Evolutionary conservation across 257 asterid species (phyloP).

Genomic region (Cinchona pubescens): DNA sequence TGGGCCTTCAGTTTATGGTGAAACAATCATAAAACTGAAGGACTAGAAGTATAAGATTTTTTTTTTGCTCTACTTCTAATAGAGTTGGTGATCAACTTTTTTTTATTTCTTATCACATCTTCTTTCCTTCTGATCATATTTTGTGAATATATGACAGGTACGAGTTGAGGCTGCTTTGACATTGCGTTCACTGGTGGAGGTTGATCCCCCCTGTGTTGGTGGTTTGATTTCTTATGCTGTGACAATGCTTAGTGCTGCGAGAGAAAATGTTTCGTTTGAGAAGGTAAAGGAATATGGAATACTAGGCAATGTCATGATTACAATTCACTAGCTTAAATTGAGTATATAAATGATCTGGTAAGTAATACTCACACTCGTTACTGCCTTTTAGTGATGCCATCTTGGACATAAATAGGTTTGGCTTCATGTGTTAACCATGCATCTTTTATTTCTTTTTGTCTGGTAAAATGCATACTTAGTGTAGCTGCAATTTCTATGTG

Average conservation of each 20-base stretch:
- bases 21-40: background rate
- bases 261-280: constrained; percentile 78
- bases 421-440: background rate
- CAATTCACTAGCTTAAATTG: background rate
- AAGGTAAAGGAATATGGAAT: constrained; percentile 47
- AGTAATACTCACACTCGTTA: background rate
- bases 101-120: background rate
- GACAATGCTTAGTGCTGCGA: constrained; percentile 84
- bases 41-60: background rate
- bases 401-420: background rate
- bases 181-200: constrained; percentile 87
- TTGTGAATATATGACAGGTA: constrained; percentile 48
- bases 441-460: background rate
- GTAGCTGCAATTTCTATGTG: background rate
- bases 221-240: constrained; percentile 94
- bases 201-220: constrained; percentile 94
- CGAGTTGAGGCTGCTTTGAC: constrained; percentile 98
- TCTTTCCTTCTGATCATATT: constrained; percentile 24
- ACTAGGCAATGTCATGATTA: background rate
- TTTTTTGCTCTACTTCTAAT: background rate
- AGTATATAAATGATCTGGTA: background rate
- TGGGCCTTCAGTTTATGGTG: background rate
- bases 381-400: background rate
- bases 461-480: background rate
- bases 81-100: background rate